A percentile compares a stretch with the other conserved stretches of the same genome.
Evolutionary conservation across 2,329 filamentous ascomycete species (phyloP).

Genomic region (Parafenestella ontariensis): DNA sequence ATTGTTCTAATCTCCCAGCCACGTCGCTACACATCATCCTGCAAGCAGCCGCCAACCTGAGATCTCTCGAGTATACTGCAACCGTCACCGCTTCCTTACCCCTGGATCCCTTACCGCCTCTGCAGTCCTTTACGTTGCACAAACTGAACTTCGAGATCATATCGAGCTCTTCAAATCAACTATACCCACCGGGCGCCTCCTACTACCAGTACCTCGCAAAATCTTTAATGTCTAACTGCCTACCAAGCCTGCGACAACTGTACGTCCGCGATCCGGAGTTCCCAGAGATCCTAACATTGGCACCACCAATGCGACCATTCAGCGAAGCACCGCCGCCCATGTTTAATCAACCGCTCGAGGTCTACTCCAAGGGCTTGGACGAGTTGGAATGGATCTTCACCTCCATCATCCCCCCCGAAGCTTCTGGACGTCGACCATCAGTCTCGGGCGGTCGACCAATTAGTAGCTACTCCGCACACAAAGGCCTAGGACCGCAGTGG

Average conservation of each 20-base stretch:
- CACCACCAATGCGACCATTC: slow-evolving; percentile 67
- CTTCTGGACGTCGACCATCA: slow-evolving; percentile 49
- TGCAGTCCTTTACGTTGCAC: slow-evolving; percentile 72
- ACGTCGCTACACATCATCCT: slow-evolving; percentile 68
- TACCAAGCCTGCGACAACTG: slow-evolving; percentile 76
- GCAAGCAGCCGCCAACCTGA: slow-evolving; percentile 63
- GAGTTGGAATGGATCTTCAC: slow-evolving; percentile 74
- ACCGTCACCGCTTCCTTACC: slow-evolving; percentile 65
- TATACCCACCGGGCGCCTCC: slow-evolving; percentile 59
- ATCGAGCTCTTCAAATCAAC: slow-evolving; percentile 63
- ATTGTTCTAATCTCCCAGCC: slow-evolving; percentile 71
- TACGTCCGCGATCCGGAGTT: slow-evolving; percentile 89
- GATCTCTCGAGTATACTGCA: slow-evolving; percentile 65
- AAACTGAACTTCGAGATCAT: slow-evolving; percentile 86
- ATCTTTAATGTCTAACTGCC: slow-evolving; percentile 77
- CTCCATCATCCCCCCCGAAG: slow-evolving; percentile 61
- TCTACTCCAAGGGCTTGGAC: slow-evolving; percentile 71
- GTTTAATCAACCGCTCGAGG: slow-evolving; percentile 65
- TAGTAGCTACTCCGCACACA: slow-evolving; percentile 54
- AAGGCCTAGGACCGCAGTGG: slow-evolving; percentile 63
- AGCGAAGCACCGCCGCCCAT: slow-evolving; percentile 50
- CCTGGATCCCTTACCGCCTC: slow-evolving; percentile 63
- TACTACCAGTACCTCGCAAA: slow-evolving; percentile 88
- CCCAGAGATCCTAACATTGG: slow-evolving; percentile 77
- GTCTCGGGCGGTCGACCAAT: slow-evolving; percentile 53